Percentiles rank a stretch among this genome's conserved stretches.
Conservation (phyloP, 352 stramenopile genomes). For the Phytophthora vignae region DNA sequence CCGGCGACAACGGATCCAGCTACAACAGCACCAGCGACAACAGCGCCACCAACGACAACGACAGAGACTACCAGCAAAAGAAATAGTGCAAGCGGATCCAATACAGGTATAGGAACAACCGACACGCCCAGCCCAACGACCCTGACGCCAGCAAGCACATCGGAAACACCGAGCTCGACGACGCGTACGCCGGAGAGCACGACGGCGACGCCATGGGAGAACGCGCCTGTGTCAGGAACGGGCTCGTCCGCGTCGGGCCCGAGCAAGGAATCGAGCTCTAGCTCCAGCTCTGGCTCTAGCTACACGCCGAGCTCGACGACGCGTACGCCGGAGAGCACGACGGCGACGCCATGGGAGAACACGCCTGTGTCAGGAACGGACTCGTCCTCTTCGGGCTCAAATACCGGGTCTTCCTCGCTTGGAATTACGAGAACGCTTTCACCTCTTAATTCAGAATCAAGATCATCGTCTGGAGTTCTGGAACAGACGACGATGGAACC, state of each 20-base stretch:
- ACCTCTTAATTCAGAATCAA: background rate
- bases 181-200: background rate
- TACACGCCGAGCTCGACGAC: slow-evolving; percentile 9
- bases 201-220: background rate
- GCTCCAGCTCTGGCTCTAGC: no score
- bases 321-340: background rate
- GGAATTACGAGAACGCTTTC: background rate
- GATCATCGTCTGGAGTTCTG: background rate
- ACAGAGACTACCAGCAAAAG: slow-evolving; percentile 5
- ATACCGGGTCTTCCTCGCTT: background rate
- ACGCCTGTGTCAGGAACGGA: background rate
- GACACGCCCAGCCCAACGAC: background rate
- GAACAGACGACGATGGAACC: background rate
- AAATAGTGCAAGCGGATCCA: slow-evolving; percentile 6
- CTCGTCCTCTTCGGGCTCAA: background rate
- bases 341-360: background rate
- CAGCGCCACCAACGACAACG: background rate
- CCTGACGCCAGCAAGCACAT: background rate
- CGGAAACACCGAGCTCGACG: slow-evolving; percentile 3
- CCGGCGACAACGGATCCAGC: slow-evolving; percentile 7
- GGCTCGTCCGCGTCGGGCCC: no score
- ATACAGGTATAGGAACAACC: slow-evolving; percentile 5
- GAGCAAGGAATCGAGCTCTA: background rate
- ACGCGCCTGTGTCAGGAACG: no score
- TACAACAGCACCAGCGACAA: background rate